Evolutionary conservation across 345 rosid genomes (phyloP), one percentile per base, ranked within the genome.

Genomic region (Combretum micranthum): DNA sequence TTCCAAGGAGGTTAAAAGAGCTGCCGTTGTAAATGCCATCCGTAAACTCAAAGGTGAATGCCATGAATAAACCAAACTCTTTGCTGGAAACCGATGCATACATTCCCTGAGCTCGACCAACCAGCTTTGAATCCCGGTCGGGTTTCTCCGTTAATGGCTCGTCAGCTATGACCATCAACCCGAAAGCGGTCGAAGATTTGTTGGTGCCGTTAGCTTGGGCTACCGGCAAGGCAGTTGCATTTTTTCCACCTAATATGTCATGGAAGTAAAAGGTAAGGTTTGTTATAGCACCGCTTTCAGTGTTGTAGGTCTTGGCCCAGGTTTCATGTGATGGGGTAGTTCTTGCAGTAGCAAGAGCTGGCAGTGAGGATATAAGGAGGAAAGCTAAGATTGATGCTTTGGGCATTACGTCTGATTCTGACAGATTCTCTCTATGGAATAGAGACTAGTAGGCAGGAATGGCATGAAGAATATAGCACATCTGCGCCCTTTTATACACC

Each of bases 81-180:
- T 12, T 25, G 51, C 44, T 54, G 4, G 64, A 53, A 7, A 64
- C 64, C 8, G 64, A 58, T 3, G 56, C 64, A 48, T 69, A 63
- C 13, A 69, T 47, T 47, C 73, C 73, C 13, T 63, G 68, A 2
- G 73, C 73, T 18, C 68, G 55, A 1, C 73, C 73, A 1, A 63
- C 56, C 15, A 64, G 12, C 53, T 59, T 63, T 4, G 73, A 62
- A 4, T 13, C 18, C 19, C 52, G 61, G 12, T 63, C 73, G 3
- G 73, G 64, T 11, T 60, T 56, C 49, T 58, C 53, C 9, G 73
- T 69, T 21, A 70, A 51, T 15, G 69, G 65, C 21, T 64, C 73
- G 42, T 64, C 73, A 0, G 55, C 69, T 61, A 59, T 59, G 26
- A 64, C 52, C 3, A 64, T 22, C 13, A 60, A 15, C n/a, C 69